Percentiles rank a stretch among this genome's conserved stretches.
These are phyloP conservation scores for Trametes maxima DNA, from an alignment of 768 basidiomycete species.

Conservation along the genomic window DNA sequence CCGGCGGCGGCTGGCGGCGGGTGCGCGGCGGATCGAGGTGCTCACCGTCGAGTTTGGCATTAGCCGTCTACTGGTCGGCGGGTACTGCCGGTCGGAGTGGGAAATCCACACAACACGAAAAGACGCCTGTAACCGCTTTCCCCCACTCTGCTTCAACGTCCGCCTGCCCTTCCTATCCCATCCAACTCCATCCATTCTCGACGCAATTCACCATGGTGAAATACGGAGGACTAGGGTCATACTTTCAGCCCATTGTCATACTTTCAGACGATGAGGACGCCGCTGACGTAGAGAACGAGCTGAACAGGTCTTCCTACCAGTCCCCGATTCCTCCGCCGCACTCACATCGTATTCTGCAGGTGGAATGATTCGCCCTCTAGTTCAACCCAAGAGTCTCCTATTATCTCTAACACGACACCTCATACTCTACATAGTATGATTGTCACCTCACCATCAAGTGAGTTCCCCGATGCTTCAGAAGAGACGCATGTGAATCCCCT, in stretches of 20 bases:
- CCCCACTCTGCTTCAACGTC: neutral
- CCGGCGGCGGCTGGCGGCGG: too few species aligned
- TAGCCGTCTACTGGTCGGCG: neutral
- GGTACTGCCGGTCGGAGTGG: constrained; percentile 1
- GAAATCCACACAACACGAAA: neutral
- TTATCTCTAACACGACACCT: neutral
- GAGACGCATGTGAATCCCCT: neutral
- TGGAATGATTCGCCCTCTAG: constrained; percentile 3
- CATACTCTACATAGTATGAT: neutral
- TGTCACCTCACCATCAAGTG: neutral
- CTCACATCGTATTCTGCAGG: neutral
- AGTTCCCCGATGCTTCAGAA: neutral
- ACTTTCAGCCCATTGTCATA: constrained; percentile 26
- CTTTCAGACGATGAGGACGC: constrained; percentile 33
- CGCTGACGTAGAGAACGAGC: constrained; percentile 28
- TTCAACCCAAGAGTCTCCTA: neutral
- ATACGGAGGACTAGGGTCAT: constrained; percentile 24
- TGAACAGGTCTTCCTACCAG: constrained; percentile 6
- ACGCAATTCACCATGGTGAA: constrained; percentile 11
- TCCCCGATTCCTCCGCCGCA: too few species aligned
- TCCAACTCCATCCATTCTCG: neutral
- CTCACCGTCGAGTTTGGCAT: too few species aligned
- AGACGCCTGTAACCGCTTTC: neutral
- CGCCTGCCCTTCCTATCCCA: neutral
- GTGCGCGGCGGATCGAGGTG: too few species aligned